Percentiles rank a stretch among this genome's conserved stretches.
These are phyloP conservation scores for Phialophora verrucosa DNA, from an alignment of 2,329 filamentous ascomycete genomes.

Conservation along the genomic window DNA sequence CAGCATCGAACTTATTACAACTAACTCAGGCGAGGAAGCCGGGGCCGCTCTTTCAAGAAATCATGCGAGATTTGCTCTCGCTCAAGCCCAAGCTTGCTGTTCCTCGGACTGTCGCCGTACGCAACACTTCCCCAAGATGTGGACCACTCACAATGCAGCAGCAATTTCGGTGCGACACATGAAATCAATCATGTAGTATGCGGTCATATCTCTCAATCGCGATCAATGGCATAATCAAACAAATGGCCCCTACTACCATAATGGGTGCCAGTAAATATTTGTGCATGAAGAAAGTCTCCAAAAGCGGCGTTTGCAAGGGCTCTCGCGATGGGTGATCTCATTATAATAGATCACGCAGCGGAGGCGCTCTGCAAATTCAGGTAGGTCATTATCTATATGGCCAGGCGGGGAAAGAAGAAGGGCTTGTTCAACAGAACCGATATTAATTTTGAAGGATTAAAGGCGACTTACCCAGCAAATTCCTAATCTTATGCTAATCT, in stretches of 20 bases:
- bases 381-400: not conserved
- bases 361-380: conserved; percentile 41
- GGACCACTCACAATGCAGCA: too few relatives aligned
- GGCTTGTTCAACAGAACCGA: not conserved
- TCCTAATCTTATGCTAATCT: conserved; percentile 55
- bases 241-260: conserved; percentile 19
- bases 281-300: conserved; percentile 44
- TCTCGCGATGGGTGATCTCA: conserved; percentile 63
- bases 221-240: not conserved
- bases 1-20: too few relatives aligned
- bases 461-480: conserved; percentile 56
- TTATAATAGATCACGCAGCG: conserved; percentile 55
- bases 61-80: too few relatives aligned
- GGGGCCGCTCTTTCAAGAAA: too few relatives aligned
- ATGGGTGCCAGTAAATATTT: conserved; percentile 45
- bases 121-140: too few relatives aligned
- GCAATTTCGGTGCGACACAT: too few relatives aligned
- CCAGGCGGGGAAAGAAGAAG: not conserved
- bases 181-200: too few relatives aligned
- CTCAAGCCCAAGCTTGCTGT: too few relatives aligned
- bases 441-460: not conserved
- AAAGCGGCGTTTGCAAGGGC: conserved; percentile 50
- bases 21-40: too few relatives aligned
- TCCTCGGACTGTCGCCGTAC: too few relatives aligned
- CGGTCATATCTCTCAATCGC: too few relatives aligned